Conservation (phyloP, 768 basidiomycete species). For the Lactifluus hygrophoroides region DNA sequence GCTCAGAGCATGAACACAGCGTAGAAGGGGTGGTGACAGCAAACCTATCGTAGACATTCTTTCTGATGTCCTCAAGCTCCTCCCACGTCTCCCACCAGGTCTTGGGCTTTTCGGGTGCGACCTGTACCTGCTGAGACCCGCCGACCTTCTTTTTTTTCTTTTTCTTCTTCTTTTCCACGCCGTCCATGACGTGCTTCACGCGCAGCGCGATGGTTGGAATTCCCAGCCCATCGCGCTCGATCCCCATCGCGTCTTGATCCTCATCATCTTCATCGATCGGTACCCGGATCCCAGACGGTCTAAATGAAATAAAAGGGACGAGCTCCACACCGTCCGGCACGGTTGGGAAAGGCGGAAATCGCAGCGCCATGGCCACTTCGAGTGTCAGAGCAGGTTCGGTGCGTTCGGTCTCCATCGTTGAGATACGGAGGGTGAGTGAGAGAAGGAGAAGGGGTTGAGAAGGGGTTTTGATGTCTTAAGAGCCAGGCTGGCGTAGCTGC, state of each 20-base stretch:
- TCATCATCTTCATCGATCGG: slow-evolving; percentile 31
- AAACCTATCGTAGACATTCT: slow-evolving; percentile 31
- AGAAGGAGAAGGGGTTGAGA: background rate
- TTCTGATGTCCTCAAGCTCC: slow-evolving; percentile 44
- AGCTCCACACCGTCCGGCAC: slow-evolving; percentile 39
- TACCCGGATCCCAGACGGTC: slow-evolving; percentile 48
- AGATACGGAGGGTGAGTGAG: background rate
- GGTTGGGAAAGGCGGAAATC: slow-evolving; percentile 42
- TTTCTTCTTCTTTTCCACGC: slow-evolving; percentile 47
- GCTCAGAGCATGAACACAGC: background rate
- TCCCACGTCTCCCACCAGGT: slow-evolving; percentile 73
- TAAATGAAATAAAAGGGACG: slow-evolving; percentile 49
- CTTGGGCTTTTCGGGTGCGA: slow-evolving; percentile 23
- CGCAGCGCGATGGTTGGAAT: slow-evolving; percentile 54
- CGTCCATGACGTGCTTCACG: slow-evolving; percentile 45
- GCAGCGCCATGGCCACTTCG: slow-evolving; percentile 19
- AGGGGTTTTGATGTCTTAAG: background rate
- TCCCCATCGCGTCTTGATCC: slow-evolving; percentile 23
- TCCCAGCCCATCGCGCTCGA: slow-evolving; percentile 57
- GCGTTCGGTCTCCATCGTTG: background rate
- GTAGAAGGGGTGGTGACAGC: slow-evolving; percentile 24
- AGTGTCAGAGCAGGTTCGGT: background rate
- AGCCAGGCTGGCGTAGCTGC: background rate
- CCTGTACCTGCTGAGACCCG: slow-evolving; percentile 23
- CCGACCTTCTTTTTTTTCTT: slow-evolving; percentile 38